These are phyloP conservation scores for Periconia digitata DNA, from an alignment of 2,329 filamentous ascomycete species.

Conservation along the genomic window DNA sequence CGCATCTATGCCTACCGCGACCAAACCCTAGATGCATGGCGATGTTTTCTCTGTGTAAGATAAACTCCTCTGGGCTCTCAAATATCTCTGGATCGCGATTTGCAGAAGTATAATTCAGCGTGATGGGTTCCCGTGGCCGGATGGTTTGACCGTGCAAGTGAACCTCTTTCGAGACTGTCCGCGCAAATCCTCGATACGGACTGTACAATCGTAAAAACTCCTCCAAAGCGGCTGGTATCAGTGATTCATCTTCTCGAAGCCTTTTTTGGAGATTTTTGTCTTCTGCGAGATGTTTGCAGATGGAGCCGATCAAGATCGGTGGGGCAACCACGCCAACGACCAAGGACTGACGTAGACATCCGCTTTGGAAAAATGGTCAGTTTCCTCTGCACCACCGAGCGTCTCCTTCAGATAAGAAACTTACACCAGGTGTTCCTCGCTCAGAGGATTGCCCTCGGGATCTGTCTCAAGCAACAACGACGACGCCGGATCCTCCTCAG, in stretches of 20 bases:
- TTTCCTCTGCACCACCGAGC: no score
- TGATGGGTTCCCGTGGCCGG: no score
- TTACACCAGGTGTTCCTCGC: not conserved
- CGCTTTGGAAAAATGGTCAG: not conserved
- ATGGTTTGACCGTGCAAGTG: not conserved
- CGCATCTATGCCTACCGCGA: no score
- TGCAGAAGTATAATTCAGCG: no score
- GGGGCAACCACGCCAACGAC: slow-evolving; percentile 17
- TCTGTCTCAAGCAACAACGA: slow-evolving; percentile 8
- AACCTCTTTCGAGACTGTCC: slow-evolving; percentile 5
- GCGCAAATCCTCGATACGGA: slow-evolving; percentile 14
- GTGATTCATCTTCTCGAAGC: slow-evolving; percentile 6
- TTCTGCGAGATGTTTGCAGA: slow-evolving; percentile 8
- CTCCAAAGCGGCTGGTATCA: slow-evolving; percentile 9
- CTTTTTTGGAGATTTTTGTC: slow-evolving; percentile 11
- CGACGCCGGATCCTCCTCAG: slow-evolving; percentile 13
- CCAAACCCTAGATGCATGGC: no score
- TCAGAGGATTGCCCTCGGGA: slow-evolving; percentile 7
- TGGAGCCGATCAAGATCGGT: slow-evolving; percentile 12
- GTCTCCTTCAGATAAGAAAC: no score
- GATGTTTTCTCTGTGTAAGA: no score
- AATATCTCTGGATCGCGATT: no score
- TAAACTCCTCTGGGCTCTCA: no score
- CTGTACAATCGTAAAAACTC: slow-evolving; percentile 16
- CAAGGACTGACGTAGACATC: slow-evolving; percentile 11